Evolutionary conservation across 2,329 filamentous ascomycete genomes (phyloP).

Genomic region (Botrytis hyacinthi): DNA sequence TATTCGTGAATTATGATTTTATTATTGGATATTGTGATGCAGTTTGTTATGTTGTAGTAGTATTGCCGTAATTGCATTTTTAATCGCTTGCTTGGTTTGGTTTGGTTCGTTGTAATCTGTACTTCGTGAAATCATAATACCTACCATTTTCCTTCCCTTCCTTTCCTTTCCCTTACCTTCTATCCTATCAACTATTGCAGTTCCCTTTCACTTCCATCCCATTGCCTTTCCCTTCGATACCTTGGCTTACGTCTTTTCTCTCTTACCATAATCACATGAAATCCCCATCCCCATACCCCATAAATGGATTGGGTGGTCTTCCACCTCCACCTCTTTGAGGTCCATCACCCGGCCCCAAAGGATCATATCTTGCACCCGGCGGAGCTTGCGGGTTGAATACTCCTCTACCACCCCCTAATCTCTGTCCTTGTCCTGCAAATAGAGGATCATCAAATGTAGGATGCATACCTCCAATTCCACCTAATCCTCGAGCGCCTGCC

Average conservation of each 20-base stretch:
- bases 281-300: conserved; percentile 55
- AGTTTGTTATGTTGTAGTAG: not conserved
- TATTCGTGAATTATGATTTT: not conserved
- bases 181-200: not conserved
- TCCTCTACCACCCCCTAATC: conserved; percentile 44
- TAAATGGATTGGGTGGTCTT: conserved; percentile 55
- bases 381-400: conserved; percentile 66
- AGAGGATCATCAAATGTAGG: conserved; percentile 91
- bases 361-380: conserved; percentile 89
- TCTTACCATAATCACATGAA: conserved; percentile 48
- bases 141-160: not conserved
- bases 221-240: not conserved
- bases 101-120: not conserved
- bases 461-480: conserved; percentile 73
- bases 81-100: not conserved
- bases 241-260: not conserved
- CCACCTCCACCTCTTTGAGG: conserved; percentile 49
- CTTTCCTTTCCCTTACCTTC: not conserved
- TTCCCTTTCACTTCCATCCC: not conserved
- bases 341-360: conserved; percentile 67
- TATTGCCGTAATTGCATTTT: not conserved
- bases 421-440: conserved; percentile 55
- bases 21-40: not conserved
- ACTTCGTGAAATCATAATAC: not conserved
- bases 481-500: conserved; percentile 55